These are phyloP conservation scores for Huntiella decipiens DNA, from an alignment of 2,329 filamentous ascomycete genomes.

Conservation along the genomic window DNA sequence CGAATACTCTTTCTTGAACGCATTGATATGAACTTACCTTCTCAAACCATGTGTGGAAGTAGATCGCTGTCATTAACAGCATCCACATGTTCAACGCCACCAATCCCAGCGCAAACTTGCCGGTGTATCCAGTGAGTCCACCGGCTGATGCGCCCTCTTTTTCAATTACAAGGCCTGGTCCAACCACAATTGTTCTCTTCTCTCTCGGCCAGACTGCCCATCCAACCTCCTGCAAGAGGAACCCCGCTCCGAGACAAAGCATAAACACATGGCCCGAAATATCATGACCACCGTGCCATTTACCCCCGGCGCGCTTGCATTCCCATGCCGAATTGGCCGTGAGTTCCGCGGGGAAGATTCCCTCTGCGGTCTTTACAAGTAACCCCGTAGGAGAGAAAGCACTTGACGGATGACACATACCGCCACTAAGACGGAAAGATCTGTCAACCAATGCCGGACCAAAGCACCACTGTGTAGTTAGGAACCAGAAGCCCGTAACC, in stretches of 20 bases:
- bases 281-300: constrained; percentile 87
- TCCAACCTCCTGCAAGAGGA: constrained; percentile 61
- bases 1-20: not conserved
- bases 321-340: constrained; percentile 35
- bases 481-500: constrained; percentile 62
- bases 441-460: constrained; percentile 80
- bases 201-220: constrained; percentile 41
- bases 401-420: constrained; percentile 49
- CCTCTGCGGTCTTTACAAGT: not conserved
- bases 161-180: constrained; percentile 32
- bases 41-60: constrained; percentile 97
- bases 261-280: constrained; percentile 92
- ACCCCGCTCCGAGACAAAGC: constrained; percentile 64
- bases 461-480: constrained; percentile 94
- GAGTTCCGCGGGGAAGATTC: not conserved
- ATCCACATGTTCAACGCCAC: constrained; percentile 73
- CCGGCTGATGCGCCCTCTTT: constrained; percentile 10
- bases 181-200: constrained; percentile 48
- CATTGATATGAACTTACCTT: constrained; percentile 41
- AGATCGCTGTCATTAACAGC: constrained; percentile 95
- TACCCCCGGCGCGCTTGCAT: constrained; percentile 65
- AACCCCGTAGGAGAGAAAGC: constrained; percentile 11
- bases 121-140: constrained; percentile 25
- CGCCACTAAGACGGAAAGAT: constrained; percentile 73
- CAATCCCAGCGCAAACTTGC: constrained; percentile 41